Conservation (phyloP, 495 filamentous ascomycete genomes). For the Poronia punctata region DNA sequence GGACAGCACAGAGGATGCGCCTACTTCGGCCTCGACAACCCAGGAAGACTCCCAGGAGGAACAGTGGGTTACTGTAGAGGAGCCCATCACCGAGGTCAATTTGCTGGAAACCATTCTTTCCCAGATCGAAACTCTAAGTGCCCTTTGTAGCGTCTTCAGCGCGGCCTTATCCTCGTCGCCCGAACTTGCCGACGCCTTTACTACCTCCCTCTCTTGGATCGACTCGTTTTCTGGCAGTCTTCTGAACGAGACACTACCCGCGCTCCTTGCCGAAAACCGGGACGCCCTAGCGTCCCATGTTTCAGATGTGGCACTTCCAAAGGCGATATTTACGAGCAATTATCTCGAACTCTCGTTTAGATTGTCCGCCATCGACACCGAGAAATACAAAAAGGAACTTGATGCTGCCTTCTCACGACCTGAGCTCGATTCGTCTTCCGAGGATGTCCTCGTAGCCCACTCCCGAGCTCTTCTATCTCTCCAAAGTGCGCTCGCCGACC, state of each 20-base stretch:
- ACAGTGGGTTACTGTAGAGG: conserved; percentile 56
- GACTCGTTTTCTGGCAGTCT: conserved; percentile 46
- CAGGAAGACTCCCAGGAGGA: conserved; percentile 29
- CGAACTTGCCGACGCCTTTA: conserved; percentile 13
- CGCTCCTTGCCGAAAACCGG: conserved; percentile 37
- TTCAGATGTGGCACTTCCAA: conserved; percentile 48
- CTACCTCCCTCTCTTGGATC: conserved; percentile 41
- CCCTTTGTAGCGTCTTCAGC: conserved; percentile 43
- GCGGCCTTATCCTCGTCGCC: conserved; percentile 17
- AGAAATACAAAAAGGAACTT: conserved; percentile 46
- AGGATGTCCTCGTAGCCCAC: conserved; percentile 45
- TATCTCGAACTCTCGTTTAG: conserved; percentile 49
- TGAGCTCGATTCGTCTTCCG: conserved; percentile 35
- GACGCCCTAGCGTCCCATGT: conserved; percentile 22
- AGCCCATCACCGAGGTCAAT: conserved; percentile 51
- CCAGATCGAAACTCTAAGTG: conserved; percentile 46
- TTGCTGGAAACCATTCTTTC: conserved; percentile 55
- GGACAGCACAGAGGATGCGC: background rate
- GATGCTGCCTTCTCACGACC: conserved; percentile 32
- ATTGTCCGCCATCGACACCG: conserved; percentile 37
- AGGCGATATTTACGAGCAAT: conserved; percentile 44
- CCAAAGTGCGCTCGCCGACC: conserved; percentile 31
- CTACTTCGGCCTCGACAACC: background rate
- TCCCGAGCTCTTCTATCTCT: conserved; percentile 52
- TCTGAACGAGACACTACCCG: conserved; percentile 35